Base-by-base conservation (phyloP, 1,139 yeast species). In the Fermentozyma sake region DNA sequence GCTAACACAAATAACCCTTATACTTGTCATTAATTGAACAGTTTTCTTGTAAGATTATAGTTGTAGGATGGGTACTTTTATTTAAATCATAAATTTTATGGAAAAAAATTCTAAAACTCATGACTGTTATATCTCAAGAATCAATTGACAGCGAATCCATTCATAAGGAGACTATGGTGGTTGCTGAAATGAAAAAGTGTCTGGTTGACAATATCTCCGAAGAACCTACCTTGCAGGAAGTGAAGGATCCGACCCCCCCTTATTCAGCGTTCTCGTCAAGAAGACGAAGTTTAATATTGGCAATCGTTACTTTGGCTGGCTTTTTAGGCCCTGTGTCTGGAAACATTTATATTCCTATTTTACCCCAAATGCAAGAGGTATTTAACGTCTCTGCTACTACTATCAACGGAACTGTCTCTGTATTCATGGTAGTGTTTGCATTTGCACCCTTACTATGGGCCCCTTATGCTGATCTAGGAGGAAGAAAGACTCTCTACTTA, bases 241-340 rank as follows among this genome's bases (percentile, higher is more conserved):
- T n/a, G n/a, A 16, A 22, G 14, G 24, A 11, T 6, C 12, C 11
- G 9, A n/a, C 13, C 8, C 19, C 24, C 10, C 12, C 17, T 11
- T 33, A 35, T 10, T 33, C 46, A 2, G 39, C 42, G 2, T 38
- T 46, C 23, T 20, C 43, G 1, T 22, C 17, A 2, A 22, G 18
- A 5, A 48, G 64, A 33, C 44, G 37, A 27, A 23, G 33, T 0
- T 31, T 54, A 9, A 59, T 67, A 9, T 17, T 66, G 5, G 34
- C 40, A 1, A 46, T 69, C 13, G 66, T 68, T 11, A 67, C 76
- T 0, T 24, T 58, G 4, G 70, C 74, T 11, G 81, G 80, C 0
- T 72, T 73, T 35, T 46, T 75, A 29, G 81, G 81, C 0, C 82
- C 82, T 0, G 55, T 74, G 29, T 61, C 78, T 3, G 81, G 80